Base-by-base conservation (phyloP, 768 basidiomycete genomes). In the Boletellus ananiceps region DNA sequence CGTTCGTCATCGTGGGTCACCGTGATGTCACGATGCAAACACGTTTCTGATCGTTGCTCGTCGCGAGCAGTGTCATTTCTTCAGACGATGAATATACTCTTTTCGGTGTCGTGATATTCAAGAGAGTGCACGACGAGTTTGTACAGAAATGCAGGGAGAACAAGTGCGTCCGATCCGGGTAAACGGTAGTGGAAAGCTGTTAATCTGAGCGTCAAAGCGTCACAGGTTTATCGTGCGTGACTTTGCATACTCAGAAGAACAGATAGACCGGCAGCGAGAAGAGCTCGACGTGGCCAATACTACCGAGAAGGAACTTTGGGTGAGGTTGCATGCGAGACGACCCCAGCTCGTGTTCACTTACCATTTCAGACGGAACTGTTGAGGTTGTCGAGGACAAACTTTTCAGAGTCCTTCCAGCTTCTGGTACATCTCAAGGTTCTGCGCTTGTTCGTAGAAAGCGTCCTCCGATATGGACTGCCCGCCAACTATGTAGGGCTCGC, bases 271-370 rank as follows among this genome's bases (percentile, higher is more conserved):
- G 68, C 89, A 95, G 63, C 77, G 76, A 57, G 79, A 88, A 64
- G 95, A 95, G 44, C 71, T 96, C 12, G 80, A 83, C 29, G 74
- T 74, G n/a, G 83, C 93, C 2, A 84, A 85, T 55, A 76, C 79
- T 7, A 90, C 93, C 25, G 96, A 97, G 76, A 92, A 89, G 69
- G 95, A 99, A 62, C 83, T 96, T 42, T 98, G 96, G 96, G 94
- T 95, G 62, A 57, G 83, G n/a, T 29, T 38, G 18, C 21, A 8
- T 14, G 11, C 25, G 16, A 33, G 32, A 8, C 6, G 6, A 23
- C 19, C 9, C 31, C 19, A 23, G 8, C 34, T 34, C 15, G 3
- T 29, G 29, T 48, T 54, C 46, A 55, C 29, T 11, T 32, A 15
- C 38, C 21, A 19, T 25, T 16, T 45, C 58, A 98, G 94, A 89